Evolutionary conservation across 768 basidiomycete species (phyloP), one percentile per base, ranked within the genome.

Genomic region (Suillus bovinus): DNA sequence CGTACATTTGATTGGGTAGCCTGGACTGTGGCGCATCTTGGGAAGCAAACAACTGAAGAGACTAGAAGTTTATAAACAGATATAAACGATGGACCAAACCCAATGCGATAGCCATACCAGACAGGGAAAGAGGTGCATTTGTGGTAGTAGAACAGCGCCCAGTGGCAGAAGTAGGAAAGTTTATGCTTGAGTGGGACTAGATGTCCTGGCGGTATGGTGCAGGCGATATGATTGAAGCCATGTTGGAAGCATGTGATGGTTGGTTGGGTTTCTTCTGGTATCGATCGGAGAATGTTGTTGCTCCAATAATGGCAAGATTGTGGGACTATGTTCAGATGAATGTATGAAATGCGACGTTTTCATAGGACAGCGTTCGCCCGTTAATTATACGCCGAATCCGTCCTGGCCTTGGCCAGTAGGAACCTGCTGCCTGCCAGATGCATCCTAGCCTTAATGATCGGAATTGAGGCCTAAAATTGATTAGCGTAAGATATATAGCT

Each of bases 41-140:
- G 1, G n/a, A 27, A 20, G 24, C 10, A 56, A 27, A 56, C 38
- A 4, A n/a, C 6, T 39, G n/a, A n/a, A 24, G 55, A 39, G 36
- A 55, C 54, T 55, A 55, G 54, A 55, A 24, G 54, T 33, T 22
- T 13, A 53, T 24, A 5, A 22, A 14, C 41, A 42, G 20, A 47
- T 49, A 29, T 49, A 27, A 13, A 22, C 52, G 49, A 52, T 62
- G 54, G 56, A 41, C 47, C 46, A 64, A 36, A 46, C 71, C 61
- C 41, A 64, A 71, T 60, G 62, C 34, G 22, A 38, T n/a, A 17
- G 62, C 34, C 16, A 38, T n/a, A 17, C 1, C 24, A 39, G 38
- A 38, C 22, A 24, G 36, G 34, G 36, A 9, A 7, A 55, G 54
- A 38, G 7, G 17, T 27, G 22, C 55, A 8, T 20, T 39, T 27